phyloP scores from a whole-genome alignment of 2,329 filamentous ascomycete genomes.

The Huntiella moniliformis region DNA sequence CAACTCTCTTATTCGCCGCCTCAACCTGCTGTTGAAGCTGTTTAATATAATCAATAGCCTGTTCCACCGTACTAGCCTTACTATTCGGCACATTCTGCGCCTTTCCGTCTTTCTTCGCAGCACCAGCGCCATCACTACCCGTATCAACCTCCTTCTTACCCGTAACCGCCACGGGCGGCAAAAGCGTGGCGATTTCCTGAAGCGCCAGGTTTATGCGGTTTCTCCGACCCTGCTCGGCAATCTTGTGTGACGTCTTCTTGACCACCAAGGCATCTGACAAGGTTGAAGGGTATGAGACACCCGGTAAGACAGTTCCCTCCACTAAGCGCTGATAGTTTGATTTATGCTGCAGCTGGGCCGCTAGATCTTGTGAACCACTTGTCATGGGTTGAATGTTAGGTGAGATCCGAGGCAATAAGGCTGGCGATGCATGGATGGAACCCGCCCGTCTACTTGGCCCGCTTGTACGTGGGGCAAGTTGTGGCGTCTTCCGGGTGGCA shows the following conservation, averaged over 20 bases:
- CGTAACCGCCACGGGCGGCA: conserved; percentile 42
- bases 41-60: conserved; percentile 90
- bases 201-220: conserved; percentile 92
- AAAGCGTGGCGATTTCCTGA: conserved; percentile 70
- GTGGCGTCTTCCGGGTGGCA: conserved; percentile 32
- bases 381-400: conserved; percentile 88
- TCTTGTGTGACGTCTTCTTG: conserved; percentile 93
- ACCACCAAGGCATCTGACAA: conserved; percentile 87
- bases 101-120: conserved; percentile 22
- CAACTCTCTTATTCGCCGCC: conserved; percentile 43
- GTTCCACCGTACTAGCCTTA: conserved; percentile 94
- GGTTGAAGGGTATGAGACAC: conserved; percentile 76
- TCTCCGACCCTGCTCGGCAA: conserved; percentile 85
- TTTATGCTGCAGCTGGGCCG: conserved; percentile 71
- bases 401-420: conserved; percentile 72
- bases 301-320: conserved; percentile 78
- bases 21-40: conserved; percentile 56
- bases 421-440: conserved; percentile 67
- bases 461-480: conserved; percentile 34
- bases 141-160: conserved; percentile 27
- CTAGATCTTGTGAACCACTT: conserved; percentile 37
- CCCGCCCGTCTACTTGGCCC: conserved; percentile 45
- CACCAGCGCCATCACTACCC: conserved; percentile 15
- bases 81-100: conserved; percentile 47
- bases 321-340: conserved; percentile 97